phyloP scores from a whole-genome alignment of 1,284 basidiomycete genomes.

The Cutaneotrichosporon sp. region DNA sequence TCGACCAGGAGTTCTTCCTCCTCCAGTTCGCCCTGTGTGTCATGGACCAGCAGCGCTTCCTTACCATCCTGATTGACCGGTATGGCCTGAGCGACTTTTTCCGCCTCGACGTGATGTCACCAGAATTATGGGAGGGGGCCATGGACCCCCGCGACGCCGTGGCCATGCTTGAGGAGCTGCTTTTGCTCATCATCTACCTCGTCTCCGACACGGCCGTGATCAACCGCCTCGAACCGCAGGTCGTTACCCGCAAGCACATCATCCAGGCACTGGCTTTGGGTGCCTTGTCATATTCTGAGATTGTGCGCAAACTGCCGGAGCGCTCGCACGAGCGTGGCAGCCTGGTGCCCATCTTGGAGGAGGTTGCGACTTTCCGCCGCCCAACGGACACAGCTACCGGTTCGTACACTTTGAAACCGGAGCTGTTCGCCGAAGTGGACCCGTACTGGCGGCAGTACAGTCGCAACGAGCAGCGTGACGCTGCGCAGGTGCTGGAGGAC shows the following conservation, averaged over 20 bases:
- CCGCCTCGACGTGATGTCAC: slow-evolving; percentile 51
- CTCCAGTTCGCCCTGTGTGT: slow-evolving; percentile 78
- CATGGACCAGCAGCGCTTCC: slow-evolving; percentile 71
- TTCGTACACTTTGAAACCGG: slow-evolving; percentile 80
- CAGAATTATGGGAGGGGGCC: slow-evolving; percentile 27
- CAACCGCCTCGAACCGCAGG: slow-evolving; percentile 62
- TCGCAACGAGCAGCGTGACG: slow-evolving; percentile 89
- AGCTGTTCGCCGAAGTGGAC: slow-evolving; percentile 79
- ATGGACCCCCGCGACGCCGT: slow-evolving; percentile 52
- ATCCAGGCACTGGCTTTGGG: slow-evolving; percentile 86
- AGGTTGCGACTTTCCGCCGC: slow-evolving; percentile 76
- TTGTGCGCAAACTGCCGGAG: slow-evolving; percentile 86
- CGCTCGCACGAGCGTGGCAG: slow-evolving; percentile 77
- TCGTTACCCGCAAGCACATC: slow-evolving; percentile 74
- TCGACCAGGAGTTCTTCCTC: slow-evolving; percentile 93
- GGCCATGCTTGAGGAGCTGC: slow-evolving; percentile 86
- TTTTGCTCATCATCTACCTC: slow-evolving; percentile 82
- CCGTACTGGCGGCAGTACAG: slow-evolving; percentile 97
- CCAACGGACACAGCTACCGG: slow-evolving; percentile 70
- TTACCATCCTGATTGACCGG: slow-evolving; percentile 83
- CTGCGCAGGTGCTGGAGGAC: slow-evolving; percentile 70
- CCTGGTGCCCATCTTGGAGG: slow-evolving; percentile 73
- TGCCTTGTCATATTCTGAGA: slow-evolving; percentile 83
- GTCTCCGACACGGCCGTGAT: slow-evolving; percentile 76
- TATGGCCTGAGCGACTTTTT: slow-evolving; percentile 81